Percentiles rank a stretch among this genome's conserved stretches.
phyloP scores from a whole-genome alignment of 148 eudicot species.

The Dianthus caryophyllus region DNA sequence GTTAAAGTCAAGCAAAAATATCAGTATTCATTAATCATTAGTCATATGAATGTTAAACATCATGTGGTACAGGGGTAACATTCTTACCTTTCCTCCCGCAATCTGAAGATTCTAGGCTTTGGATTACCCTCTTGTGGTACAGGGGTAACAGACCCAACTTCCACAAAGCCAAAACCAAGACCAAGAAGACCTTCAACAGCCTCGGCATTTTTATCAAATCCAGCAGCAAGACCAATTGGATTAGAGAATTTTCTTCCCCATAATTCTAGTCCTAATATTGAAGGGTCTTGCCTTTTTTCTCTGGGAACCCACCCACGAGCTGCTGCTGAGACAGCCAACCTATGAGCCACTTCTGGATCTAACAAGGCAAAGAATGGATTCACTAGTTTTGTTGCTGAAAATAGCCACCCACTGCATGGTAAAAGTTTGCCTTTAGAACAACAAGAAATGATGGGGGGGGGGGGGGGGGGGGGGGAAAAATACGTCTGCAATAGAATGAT shows the following conservation, averaged over 20 bases:
- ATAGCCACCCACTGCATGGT: slow-evolving; percentile 90
- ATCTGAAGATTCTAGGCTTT: slow-evolving; percentile 95
- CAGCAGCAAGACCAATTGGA: slow-evolving; percentile 96
- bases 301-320: slow-evolving; percentile 98
- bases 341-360: slow-evolving; percentile 93
- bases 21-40: no score
- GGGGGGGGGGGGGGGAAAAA: no score
- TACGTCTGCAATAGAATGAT: not conserved
- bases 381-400: slow-evolving; percentile 91
- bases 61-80: no score
- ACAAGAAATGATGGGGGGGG: not conserved
- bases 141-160: slow-evolving; percentile 98
- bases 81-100: slow-evolving; percentile 79
- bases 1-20: no score
- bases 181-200: slow-evolving; percentile 99
- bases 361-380: slow-evolving; percentile 90
- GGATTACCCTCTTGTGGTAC: slow-evolving; percentile 96
- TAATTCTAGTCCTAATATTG: slow-evolving; percentile 70
- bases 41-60: no score
- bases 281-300: slow-evolving; percentile 90
- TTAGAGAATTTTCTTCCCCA: slow-evolving; percentile 98
- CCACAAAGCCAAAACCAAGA: slow-evolving; percentile 92
- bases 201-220: slow-evolving; percentile 99
- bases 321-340: slow-evolving; percentile 79
- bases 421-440: not conserved